Base-by-base conservation (phyloP, 1,139 yeast species). In the Yarrowia galli region DNA sequence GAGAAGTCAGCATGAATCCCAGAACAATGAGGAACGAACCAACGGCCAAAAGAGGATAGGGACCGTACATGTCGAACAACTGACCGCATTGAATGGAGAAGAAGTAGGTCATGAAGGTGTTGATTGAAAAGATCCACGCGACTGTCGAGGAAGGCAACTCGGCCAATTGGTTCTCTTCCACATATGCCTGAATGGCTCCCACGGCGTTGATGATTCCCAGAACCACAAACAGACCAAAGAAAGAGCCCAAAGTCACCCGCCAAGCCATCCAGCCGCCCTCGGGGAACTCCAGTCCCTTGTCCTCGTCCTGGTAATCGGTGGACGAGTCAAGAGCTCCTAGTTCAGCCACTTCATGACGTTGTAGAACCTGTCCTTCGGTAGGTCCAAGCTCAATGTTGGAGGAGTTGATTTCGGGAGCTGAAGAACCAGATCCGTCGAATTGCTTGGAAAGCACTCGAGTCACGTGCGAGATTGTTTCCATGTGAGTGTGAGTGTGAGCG, bases 111-210 rank as follows among this genome's bases (percentile, higher is more conserved):
- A 87, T 79, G 69, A 87, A 87, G 66, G 83, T 76, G 74, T 83
- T 86, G 7, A 87, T 76, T 4, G 89, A 83, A 74, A 87, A 88
- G 46, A 88, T 83, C 92, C 92, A 88, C 3, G 89, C 86, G 0
- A 86, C 80, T 25, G 82, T 77, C 1, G 86, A 78, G 8, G 83
- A 79, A 10, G 83, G 75, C 16, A 79, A 75, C 53, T 79, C 73
- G 6, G 75, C 74, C 67, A 88, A 78, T 72, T 86, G 89, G 73
- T 87, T 65, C 22, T 79, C 75, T 10, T 84, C 75, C 5, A 87
- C 80, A 74, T 86, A 87, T 2, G 88, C 83, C 74, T 88, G 89
- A 35, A 87, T 81, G 16, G 87, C 87, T 56, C 91, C 91, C 43
- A 84, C 77, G 8, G 88, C 76, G 71, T 87, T 87, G 70, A 84